Conservation (phyloP, 1,284 basidiomycete species). For the Pseudozyma tsukubaensis region DNA sequence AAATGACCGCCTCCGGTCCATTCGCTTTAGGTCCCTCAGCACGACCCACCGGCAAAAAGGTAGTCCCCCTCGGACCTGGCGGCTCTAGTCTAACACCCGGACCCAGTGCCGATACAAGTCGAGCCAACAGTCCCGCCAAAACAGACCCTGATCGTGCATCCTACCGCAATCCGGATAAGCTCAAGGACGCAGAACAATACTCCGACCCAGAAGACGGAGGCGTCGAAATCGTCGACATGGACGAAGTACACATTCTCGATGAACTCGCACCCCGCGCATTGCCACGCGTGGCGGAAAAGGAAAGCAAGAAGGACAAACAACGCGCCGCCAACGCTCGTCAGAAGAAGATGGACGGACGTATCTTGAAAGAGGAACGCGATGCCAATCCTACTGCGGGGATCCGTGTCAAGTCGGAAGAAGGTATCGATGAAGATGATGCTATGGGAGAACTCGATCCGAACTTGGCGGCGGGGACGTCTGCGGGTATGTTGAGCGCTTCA, state of each 20-base stretch:
- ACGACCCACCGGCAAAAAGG: slow-evolving; percentile 72
- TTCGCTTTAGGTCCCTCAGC: slow-evolving; percentile 82
- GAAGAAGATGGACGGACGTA: slow-evolving; percentile 70
- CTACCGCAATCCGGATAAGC: slow-evolving; percentile 53
- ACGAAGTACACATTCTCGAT: slow-evolving; percentile 81
- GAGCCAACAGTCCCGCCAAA: slow-evolving; percentile 18
- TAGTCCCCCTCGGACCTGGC: slow-evolving; percentile 35
- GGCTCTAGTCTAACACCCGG: slow-evolving; percentile 31
- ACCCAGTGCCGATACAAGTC: slow-evolving; percentile 9
- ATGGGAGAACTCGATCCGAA: slow-evolving; percentile 20
- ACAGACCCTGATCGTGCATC: slow-evolving; percentile 36
- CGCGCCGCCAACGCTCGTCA: slow-evolving; percentile 64
- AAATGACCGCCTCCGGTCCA: slow-evolving; percentile 87
- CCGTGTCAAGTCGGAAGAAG: slow-evolving; percentile 42
- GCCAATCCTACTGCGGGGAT: slow-evolving; percentile 13
- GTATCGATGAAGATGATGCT: slow-evolving; percentile 28
- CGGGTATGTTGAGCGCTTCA: slow-evolving; percentile 23
- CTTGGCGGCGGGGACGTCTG: background rate
- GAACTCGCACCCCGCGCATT: slow-evolving; percentile 88
- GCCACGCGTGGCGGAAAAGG: slow-evolving; percentile 70
- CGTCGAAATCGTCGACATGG: slow-evolving; percentile 77
- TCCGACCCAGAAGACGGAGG: slow-evolving; percentile 53
- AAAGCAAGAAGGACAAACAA: slow-evolving; percentile 61
- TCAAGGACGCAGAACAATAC: slow-evolving; percentile 52
- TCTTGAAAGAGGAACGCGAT: slow-evolving; percentile 27